These are phyloP conservation scores for Kwoniella sp. DNA, from an alignment of 768 basidiomycete species.

Conservation along the genomic window DNA sequence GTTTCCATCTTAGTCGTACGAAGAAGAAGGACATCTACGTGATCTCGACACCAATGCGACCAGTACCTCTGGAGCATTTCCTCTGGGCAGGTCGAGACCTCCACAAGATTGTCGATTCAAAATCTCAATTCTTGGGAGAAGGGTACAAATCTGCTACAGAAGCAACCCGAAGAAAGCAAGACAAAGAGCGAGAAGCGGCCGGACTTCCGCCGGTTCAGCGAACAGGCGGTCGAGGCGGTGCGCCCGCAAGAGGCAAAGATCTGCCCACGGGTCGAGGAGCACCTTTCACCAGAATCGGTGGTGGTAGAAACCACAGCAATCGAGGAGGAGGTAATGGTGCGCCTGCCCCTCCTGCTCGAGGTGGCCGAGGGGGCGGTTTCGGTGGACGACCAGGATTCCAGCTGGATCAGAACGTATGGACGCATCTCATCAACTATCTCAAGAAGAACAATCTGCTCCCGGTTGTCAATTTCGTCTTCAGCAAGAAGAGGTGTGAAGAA, in stretches of 20 bases:
- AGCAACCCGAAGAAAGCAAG: constrained; percentile 87
- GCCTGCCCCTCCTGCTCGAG: constrained; percentile 32
- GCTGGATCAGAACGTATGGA: constrained; percentile 87
- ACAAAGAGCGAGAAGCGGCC: constrained; percentile 95
- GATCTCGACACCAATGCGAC: constrained; percentile 91
- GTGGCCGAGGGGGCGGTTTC: constrained; percentile 38
- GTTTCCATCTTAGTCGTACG: constrained; percentile 68
- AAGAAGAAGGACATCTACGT: constrained; percentile 99
- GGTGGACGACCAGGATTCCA: constrained; percentile 51
- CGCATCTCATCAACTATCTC: constrained; percentile 80
- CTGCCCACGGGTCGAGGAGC: constrained; percentile 48
- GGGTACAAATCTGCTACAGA: constrained; percentile 91
- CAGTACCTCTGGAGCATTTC: constrained; percentile 95
- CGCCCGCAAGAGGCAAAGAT: constrained; percentile 57
- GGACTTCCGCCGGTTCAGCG: constrained; percentile 83
- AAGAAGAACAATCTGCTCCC: constrained; percentile 84
- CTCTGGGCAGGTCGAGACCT: constrained; percentile 90
- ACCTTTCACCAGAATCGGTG: constrained; percentile 48
- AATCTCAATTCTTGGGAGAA: constrained; percentile 68
- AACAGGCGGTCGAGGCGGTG: constrained; percentile 75
- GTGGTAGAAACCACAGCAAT: constrained; percentile 55
- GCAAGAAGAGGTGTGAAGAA: constrained; percentile 96
- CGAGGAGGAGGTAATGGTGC: constrained; percentile 60
- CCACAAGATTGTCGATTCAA: constrained; percentile 87
- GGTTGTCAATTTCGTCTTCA: constrained; percentile 94